These are phyloP conservation scores for Beauveria scarabaeidicola DNA, from an alignment of 2,329 filamentous ascomycete genomes.

Conservation along the genomic window DNA sequence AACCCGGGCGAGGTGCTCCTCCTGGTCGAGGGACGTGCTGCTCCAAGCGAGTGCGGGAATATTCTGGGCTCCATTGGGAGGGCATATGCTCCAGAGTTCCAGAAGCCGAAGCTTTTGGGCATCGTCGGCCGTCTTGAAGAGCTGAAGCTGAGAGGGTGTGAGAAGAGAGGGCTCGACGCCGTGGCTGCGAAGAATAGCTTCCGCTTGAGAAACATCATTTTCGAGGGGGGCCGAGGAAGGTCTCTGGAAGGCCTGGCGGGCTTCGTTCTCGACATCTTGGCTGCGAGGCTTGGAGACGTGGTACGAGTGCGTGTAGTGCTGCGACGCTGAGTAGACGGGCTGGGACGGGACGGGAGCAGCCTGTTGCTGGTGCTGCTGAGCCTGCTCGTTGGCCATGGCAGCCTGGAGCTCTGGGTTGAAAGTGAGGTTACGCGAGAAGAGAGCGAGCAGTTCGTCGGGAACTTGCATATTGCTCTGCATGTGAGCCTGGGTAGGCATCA, in stretches of 20 bases:
- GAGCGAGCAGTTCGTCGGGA: slow-evolving; percentile 72
- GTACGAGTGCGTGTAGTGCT: slow-evolving; percentile 76
- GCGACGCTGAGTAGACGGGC: slow-evolving; percentile 63
- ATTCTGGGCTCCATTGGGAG: slow-evolving; percentile 50
- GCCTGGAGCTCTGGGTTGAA: slow-evolving; percentile 39
- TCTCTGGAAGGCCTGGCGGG: slow-evolving; percentile 30
- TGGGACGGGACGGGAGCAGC: slow-evolving; percentile 10
- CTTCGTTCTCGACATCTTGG: slow-evolving; percentile 17
- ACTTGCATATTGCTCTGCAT: slow-evolving; percentile 44
- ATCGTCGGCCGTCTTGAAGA: slow-evolving; percentile 68
- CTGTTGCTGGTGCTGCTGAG: slow-evolving; percentile 19
- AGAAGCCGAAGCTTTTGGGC: slow-evolving; percentile 67
- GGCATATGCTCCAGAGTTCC: slow-evolving; percentile 78
- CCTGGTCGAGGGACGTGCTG: slow-evolving; percentile 46
- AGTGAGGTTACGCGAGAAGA: slow-evolving; percentile 70
- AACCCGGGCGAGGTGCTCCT: slow-evolving; percentile 50
- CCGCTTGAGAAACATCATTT: slow-evolving; percentile 40
- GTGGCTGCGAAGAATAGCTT: slow-evolving; percentile 53
- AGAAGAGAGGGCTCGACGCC: slow-evolving; percentile 63
- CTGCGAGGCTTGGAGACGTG: slow-evolving; percentile 39
- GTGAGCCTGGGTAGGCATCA: slow-evolving; percentile 32
- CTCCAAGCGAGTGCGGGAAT: slow-evolving; percentile 46
- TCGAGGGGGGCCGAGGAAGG: slow-evolving; percentile 43
- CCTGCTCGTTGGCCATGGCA: slow-evolving; percentile 18
- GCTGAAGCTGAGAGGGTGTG: slow-evolving; percentile 64